A percentile compares a stretch with the other conserved stretches of the same genome.
Evolutionary conservation across 1,284 basidiomycete genomes (phyloP).

Genomic region (Trichosporon inkin): DNA sequence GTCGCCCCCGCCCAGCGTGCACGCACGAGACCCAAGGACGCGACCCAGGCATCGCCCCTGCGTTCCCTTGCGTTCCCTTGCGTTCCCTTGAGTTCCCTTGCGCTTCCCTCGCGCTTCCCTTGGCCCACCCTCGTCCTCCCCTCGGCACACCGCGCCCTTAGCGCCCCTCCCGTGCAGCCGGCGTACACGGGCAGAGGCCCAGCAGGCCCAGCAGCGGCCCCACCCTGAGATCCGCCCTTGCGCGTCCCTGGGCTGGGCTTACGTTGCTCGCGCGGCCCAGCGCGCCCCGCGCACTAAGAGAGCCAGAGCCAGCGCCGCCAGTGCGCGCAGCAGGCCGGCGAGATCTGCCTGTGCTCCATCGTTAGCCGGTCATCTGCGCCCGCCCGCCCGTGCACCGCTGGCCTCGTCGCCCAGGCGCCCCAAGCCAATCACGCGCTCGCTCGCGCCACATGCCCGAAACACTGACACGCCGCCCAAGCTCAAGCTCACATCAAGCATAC

Average conservation of each 20-base stretch:
- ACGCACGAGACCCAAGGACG: conserved; percentile 2
- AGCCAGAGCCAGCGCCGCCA: too few relatives aligned
- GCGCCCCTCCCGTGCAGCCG: not conserved
- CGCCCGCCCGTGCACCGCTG: not conserved
- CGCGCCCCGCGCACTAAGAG: too few relatives aligned
- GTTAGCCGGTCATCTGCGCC: conserved; percentile 5
- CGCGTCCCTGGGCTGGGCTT: not conserved
- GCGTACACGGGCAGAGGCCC: not conserved
- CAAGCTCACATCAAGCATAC: conserved; percentile 8
- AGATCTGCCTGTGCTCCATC: not conserved
- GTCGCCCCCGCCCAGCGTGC: too few relatives aligned
- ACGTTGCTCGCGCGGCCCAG: not conserved
- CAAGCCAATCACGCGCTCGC: not conserved
- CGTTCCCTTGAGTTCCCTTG: conserved; percentile 1
- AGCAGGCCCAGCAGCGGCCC: not conserved
- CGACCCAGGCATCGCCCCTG: conserved; percentile 3
- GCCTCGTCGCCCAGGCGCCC: not conserved
- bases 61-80: not conserved
- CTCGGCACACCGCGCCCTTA: not conserved
- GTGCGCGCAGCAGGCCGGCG: not conserved
- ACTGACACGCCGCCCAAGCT: not conserved
- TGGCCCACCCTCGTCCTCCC: not conserved
- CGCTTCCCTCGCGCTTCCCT: not conserved
- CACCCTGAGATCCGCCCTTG: not conserved
- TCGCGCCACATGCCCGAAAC: not conserved